These are phyloP conservation scores for Venturia aucupariae DNA, from an alignment of 2,329 filamentous ascomycete species.

Conservation along the genomic window DNA sequence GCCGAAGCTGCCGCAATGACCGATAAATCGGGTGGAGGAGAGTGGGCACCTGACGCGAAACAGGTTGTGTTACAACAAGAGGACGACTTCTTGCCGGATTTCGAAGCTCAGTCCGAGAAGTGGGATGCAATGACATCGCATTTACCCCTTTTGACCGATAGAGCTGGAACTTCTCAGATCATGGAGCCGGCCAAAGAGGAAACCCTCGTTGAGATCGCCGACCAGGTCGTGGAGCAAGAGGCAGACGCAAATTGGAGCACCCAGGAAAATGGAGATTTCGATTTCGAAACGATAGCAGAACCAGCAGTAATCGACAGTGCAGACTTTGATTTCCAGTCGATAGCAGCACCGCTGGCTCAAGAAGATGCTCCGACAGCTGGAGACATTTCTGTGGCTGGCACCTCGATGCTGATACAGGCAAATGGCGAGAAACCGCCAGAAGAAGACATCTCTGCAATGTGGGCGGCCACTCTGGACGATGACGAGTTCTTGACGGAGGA, in stretches of 20 bases:
- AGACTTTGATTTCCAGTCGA: slow-evolving; percentile 1
- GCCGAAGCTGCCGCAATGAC: neutral
- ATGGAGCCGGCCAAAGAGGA: neutral
- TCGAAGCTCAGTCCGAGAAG: slow-evolving; percentile 1
- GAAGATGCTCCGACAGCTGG: slow-evolving; percentile 5
- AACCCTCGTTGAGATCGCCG: neutral
- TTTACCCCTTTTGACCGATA: neutral
- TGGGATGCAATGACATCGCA: slow-evolving; percentile 8
- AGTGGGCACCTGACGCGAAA: slow-evolving; percentile 7
- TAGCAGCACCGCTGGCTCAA: neutral
- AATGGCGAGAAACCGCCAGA: slow-evolving; percentile 22
- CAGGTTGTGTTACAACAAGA: slow-evolving; percentile 5
- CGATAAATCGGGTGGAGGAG: slow-evolving; percentile 2
- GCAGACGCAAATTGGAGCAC: slow-evolving; percentile 15
- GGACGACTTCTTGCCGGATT: neutral
- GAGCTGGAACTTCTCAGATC: neutral
- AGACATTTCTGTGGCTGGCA: slow-evolving; percentile 2
- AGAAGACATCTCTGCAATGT: slow-evolving; percentile 67
- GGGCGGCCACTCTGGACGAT: slow-evolving; percentile 75
- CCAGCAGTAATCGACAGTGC: neutral
- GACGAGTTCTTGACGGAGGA: slow-evolving; percentile 53
- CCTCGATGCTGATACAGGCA: slow-evolving; percentile 3
- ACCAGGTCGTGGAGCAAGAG: neutral
- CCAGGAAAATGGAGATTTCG: neutral
- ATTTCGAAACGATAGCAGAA: slow-evolving; percentile 4